These are phyloP conservation scores for Podila epigama DNA, from an alignment of 192 early-diverging fungal genomes.

Conservation along the genomic window DNA sequence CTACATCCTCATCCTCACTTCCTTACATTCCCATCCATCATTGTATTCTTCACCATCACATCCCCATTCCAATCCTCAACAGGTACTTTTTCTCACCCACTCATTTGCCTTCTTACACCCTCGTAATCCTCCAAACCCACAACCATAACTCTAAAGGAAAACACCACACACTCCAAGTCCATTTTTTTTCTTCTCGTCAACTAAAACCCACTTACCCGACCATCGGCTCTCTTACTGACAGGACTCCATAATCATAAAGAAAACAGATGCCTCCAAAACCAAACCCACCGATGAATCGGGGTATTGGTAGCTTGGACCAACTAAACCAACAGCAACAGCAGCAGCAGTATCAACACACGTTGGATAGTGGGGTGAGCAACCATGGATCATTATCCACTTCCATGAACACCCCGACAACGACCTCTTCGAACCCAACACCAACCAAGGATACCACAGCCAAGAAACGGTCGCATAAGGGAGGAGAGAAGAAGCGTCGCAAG, in stretches of 20 bases:
- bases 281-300: neutral
- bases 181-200: neutral
- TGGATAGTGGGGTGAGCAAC: too few species aligned
- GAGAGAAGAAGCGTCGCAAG: slow-evolving; percentile 8
- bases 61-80: neutral
- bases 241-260: neutral
- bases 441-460: slow-evolving; percentile 4
- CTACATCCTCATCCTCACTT: neutral
- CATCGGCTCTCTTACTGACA: too few species aligned
- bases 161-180: too few species aligned
- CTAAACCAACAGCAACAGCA: neutral
- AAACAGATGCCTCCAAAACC: neutral
- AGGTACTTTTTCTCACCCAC: neutral
- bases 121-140: too few species aligned
- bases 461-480: slow-evolving; percentile 21
- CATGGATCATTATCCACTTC: too few species aligned
- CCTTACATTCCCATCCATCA: neutral
- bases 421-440: too few species aligned
- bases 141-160: too few species aligned
- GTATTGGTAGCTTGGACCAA: neutral
- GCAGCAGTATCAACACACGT: neutral
- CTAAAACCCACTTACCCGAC: too few species aligned
- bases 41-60: neutral
- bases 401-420: too few species aligned
- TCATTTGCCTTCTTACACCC: too few species aligned